Base-by-base conservation (phyloP, 352 stramenopile species). In the Pythium volutum region DNA sequence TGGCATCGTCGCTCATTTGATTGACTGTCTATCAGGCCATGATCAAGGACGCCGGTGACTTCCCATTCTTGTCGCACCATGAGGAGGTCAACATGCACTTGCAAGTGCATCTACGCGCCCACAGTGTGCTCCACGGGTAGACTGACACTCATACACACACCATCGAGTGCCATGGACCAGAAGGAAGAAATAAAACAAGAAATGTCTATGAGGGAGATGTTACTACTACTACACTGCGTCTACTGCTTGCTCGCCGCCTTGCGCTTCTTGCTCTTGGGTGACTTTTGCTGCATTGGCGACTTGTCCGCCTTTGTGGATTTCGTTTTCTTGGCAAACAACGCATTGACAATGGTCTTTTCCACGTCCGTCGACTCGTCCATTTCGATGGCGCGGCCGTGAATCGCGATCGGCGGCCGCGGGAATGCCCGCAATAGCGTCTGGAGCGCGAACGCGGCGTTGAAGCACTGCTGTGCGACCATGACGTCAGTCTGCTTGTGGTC, bases 351-450 rank as follows among this genome's bases (percentile, higher is more conserved):
- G 12, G 20, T 26, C 23, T 42, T 59, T n/a, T 55, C 45, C 25
- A 90, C 43, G 36, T 84, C 65, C 12, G 83, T 71, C 4, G 71
- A 43, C 36, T 73, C 69, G 18, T 72, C 63, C 25, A 89, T 74
- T 41, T 88, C 69, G 18, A 90, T 49, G 18, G 69, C 42, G n/a
- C 62, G 63, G 16, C 71, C 76, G 42, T 61, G 60, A 56, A 90
- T 66, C 60, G 81, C 74, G 64, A 91, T 68, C 6, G 71, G 76
- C 22, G 75, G 71, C 1, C 55, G 71, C 14, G 81, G 81, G 58
- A 93, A 91, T 39, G 81, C 84, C 43, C 76, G 70, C 20, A 93
- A 52, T n/a, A 91, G 48, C 18, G 82, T 89, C 58, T 93, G 84
- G 22, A 93, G 66, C 0, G 84, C 79, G 53, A 93, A 93, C 18